phyloP scores from a whole-genome alignment of 2,329 filamentous ascomycete species.

The Hypomyces perniciosus region DNA sequence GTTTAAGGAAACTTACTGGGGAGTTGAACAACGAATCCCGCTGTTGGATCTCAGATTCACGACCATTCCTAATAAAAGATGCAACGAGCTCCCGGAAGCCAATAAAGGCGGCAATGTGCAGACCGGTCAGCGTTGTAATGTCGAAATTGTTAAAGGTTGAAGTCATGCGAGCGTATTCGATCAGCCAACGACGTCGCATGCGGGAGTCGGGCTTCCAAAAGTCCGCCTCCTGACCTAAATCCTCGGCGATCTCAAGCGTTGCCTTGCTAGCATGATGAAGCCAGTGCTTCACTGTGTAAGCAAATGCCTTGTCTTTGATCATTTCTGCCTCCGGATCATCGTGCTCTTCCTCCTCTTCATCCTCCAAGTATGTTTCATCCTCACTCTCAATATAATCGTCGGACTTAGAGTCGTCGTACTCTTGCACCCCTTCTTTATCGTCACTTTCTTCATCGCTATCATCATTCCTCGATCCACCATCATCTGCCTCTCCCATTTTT shows the following conservation, averaged over 20 bases:
- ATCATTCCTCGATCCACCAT: no score
- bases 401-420: no score
- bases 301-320: constrained; percentile 22
- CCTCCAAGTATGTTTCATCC: no score
- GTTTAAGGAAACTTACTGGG: constrained; percentile 24
- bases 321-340: constrained; percentile 24
- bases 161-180: constrained; percentile 28
- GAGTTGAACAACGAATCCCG: constrained; percentile 27
- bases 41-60: constrained; percentile 28
- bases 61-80: constrained; percentile 31
- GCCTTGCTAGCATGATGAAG: constrained; percentile 36
- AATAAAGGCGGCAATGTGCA: constrained; percentile 33
- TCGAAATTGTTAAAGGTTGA: constrained; percentile 25
- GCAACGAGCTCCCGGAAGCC: constrained; percentile 34
- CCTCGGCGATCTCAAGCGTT: constrained; percentile 36
- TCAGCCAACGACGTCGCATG: constrained; percentile 33
- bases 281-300: constrained; percentile 37
- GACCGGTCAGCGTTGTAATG: constrained; percentile 25
- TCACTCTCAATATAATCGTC: no score
- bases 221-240: constrained; percentile 30
- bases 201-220: constrained; percentile 34
- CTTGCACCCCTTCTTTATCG: no score
- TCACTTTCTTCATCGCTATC: no score
- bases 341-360: no score
- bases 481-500: background rate